A percentile compares a stretch with the other conserved stretches of the same genome.
phyloP scores from a whole-genome alignment of 2,329 filamentous ascomycete genomes.

The Amphichorda felina region DNA sequence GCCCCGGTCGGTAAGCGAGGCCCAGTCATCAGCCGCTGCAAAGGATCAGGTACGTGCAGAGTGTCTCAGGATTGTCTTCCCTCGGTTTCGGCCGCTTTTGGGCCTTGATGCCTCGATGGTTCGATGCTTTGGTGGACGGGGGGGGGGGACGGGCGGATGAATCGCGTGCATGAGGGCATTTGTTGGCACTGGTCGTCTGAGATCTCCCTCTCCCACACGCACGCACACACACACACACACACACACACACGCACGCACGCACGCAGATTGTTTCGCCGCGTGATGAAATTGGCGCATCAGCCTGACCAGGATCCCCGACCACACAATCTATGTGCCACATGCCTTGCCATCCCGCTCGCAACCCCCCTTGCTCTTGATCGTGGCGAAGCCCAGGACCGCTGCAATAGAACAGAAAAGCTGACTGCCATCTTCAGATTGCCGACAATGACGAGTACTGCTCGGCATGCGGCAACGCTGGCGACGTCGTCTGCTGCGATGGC shows the following conservation, averaged over 20 bases:
- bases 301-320: slow-evolving; percentile 3
- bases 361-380: background rate
- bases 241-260: too few species aligned
- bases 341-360: slow-evolving; percentile 1
- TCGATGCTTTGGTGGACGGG: background rate
- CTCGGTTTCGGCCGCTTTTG: too few species aligned
- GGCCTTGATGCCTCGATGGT: background rate
- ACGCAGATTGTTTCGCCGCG: slow-evolving; percentile 3
- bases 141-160: too few species aligned
- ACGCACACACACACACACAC: too few species aligned
- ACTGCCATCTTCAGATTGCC: slow-evolving; percentile 17
- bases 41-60: slow-evolving; percentile 42
- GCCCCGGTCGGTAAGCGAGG: slow-evolving; percentile 52
- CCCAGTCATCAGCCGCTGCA: slow-evolving; percentile 41
- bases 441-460: slow-evolving; percentile 89
- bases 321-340: slow-evolving; percentile 1
- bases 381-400: too few species aligned
- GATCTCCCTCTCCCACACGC: background rate
- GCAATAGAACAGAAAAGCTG: slow-evolving; percentile 9
- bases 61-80: too few species aligned
- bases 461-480: slow-evolving; percentile 71
- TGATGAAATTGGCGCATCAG: slow-evolving; percentile 7
- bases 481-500: slow-evolving; percentile 86
- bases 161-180: background rate
- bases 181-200: background rate